Conservation (phyloP, 805 yeast genomes). For the Suhomyces prunicola region DNA sequence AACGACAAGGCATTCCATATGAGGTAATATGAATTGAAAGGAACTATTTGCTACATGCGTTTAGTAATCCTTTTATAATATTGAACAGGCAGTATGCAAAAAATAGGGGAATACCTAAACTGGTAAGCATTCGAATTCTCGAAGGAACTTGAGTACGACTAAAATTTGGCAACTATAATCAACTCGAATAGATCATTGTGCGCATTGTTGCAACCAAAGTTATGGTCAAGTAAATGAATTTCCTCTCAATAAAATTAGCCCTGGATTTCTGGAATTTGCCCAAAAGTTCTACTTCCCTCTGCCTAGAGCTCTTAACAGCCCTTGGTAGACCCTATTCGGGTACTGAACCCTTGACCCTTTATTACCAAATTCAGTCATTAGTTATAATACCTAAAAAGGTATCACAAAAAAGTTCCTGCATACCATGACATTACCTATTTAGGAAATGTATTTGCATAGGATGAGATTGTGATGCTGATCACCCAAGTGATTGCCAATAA, state of each 20-base stretch:
- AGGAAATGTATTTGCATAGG: constrained; percentile 11
- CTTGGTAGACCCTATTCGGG: neutral
- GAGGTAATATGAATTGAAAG: neutral
- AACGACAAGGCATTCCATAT: neutral
- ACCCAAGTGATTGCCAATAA: neutral
- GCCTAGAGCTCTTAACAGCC: neutral
- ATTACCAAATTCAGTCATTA: neutral
- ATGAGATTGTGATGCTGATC: neutral
- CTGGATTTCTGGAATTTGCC: neutral
- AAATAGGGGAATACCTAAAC: neutral
- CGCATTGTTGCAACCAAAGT: neutral
- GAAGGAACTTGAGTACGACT: neutral
- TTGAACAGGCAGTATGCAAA: neutral
- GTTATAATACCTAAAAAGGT: neutral
- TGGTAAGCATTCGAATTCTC: neutral
- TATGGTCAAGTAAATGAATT: neutral
- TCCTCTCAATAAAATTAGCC: neutral
- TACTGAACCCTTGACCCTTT: neutral
- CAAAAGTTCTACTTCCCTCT: neutral
- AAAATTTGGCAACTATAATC: neutral
- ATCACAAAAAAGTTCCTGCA: constrained; percentile 1
- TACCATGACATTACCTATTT: constrained; percentile 14
- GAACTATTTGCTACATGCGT: neutral
- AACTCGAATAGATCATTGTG: neutral
- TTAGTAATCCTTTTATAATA: neutral